These are phyloP conservation scores for Tetrahymena borealis DNA, from an alignment of 73 alveolate species.

Conservation along the genomic window DNA sequence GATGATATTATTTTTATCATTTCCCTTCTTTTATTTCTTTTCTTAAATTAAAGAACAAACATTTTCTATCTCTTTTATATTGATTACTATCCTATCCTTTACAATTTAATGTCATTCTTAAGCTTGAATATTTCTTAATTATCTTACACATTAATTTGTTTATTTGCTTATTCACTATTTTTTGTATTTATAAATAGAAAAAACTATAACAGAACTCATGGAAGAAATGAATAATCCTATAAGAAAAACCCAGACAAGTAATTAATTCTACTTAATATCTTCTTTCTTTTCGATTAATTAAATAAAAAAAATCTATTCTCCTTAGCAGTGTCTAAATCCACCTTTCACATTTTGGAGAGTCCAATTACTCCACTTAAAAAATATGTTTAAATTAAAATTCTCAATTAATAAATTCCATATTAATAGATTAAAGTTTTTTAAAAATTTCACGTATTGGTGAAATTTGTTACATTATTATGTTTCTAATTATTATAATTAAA, in stretches of 20 bases:
- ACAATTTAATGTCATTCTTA: not conserved
- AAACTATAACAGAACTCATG: not conserved
- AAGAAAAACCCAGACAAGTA: not conserved
- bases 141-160: not conserved
- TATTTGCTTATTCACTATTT: not conserved
- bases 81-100: not conserved
- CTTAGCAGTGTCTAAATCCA: no score
- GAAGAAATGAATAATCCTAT: not conserved
- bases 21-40: not conserved
- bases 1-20: not conserved
- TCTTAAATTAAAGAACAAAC: not conserved
- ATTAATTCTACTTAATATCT: no score
- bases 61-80: not conserved
- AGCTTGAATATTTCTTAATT: not conserved
- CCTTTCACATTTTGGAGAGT: no score
- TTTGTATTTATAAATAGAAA: not conserved
- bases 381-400: no score
- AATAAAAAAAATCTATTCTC: no score
- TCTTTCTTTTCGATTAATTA: no score
- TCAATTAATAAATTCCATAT: no score
- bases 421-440: no score
- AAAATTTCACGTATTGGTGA: not conserved
- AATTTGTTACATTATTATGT: not conserved
- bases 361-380: no score
- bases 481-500: not conserved